Evolutionary conservation across 192 early-diverging fungal genomes (phyloP).

Genomic region (Phycomyces blakesleeanus): DNA sequence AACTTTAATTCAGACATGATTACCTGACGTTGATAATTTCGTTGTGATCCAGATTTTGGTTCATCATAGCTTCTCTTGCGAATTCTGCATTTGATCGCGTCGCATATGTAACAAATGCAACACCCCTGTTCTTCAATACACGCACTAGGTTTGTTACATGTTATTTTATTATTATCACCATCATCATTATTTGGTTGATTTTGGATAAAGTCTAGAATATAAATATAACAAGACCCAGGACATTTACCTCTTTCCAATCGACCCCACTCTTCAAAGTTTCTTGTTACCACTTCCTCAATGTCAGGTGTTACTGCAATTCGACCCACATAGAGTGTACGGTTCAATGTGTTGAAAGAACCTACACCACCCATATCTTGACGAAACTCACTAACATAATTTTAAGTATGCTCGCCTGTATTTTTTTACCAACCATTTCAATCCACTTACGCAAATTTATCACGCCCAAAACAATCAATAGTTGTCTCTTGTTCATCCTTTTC

Average conservation of each 20-base stretch:
- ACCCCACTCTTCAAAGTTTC: constrained; percentile 75
- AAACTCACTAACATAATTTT: constrained; percentile 36
- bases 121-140: constrained; percentile 63
- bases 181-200: no score
- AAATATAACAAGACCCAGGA: neutral
- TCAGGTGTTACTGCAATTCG: constrained; percentile 35
- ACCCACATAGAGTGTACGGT: constrained; percentile 78
- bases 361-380: constrained; percentile 59
- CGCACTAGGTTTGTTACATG: constrained; percentile 46
- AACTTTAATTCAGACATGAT: constrained; percentile 1
- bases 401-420: neutral
- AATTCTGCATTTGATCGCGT: constrained; percentile 74
- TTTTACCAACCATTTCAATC: neutral
- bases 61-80: constrained; percentile 85
- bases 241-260: constrained; percentile 67
- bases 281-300: constrained; percentile 50
- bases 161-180: no score
- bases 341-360: constrained; percentile 75
- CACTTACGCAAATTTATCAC: constrained; percentile 59
- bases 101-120: constrained; percentile 82
- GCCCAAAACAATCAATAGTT: constrained; percentile 76
- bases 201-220: neutral
- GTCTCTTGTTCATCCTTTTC: constrained; percentile 46
- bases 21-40: constrained; percentile 58
- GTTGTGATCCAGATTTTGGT: constrained; percentile 71